Evolutionary conservation across 768 basidiomycete genomes (phyloP), one percentile per base, ranked within the genome.

Genomic region (Naematelia aurantialba): DNA sequence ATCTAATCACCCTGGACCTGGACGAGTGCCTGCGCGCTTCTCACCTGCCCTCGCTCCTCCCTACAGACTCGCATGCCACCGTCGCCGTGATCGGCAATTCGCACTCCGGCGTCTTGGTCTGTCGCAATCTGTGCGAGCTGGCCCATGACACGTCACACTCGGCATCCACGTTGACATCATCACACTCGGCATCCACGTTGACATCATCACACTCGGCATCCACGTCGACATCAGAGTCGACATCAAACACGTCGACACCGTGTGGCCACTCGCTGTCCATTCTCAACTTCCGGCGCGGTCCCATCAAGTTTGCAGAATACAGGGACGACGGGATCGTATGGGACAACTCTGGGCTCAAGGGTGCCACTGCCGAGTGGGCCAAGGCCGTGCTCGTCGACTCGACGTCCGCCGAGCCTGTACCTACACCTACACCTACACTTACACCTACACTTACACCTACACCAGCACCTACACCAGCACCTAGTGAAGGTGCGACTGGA

Each of bases 321-420:
- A 51, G 57, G 25, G 56, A 66, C 4, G 65, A 69, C 31, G 65
- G 65, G 53, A 66, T 69, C 21, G 56, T 69, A 2, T 61, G 51
- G 22, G 68, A 69, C 52, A 69, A 69, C 47, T 59, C 62, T 1
- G 68, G 68, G 14, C 48, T 69, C 17, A 69, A 69, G 34, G 68
- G 68, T 1, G 42, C 24, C 26, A 69, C 68, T 25, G 61, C 65
- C 1, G 52, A 61, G 3, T 69, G 68, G 68, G 59, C 68, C 4
- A 62, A 62, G 46, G 26, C 46, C n/a, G 14, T 49, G 42, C 61
- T 69, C 59, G 34, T 55, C n/a, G 46, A 34, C 44, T n/a, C n/a
- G n/a, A n/a, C n/a, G n/a, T n/a, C n/a, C n/a, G n/a, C n/a, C n/a
- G n/a, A n/a, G n/a, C n/a, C n/a, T n/a, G n/a, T n/a, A n/a, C n/a